These are phyloP conservation scores for Backusella australiensis DNA, from an alignment of 192 early-diverging fungal species.

Conservation along the genomic window DNA sequence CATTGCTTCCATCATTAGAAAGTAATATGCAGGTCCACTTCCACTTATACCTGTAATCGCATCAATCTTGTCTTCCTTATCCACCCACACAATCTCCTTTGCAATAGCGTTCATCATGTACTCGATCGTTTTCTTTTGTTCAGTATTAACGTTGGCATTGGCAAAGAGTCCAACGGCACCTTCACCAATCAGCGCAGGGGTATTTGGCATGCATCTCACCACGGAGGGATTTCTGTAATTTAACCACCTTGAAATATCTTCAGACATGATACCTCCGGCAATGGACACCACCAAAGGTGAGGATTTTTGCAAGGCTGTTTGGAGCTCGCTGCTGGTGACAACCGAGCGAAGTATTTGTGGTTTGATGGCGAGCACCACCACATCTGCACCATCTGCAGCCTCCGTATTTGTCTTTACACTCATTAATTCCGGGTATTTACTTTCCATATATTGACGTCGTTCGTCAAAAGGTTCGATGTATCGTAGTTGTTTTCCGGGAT, in stretches of 20 bases:
- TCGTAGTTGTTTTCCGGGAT: slow-evolving; percentile 59
- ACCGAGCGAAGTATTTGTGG: slow-evolving; percentile 85
- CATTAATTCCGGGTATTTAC: slow-evolving; percentile 57
- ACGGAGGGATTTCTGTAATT: slow-evolving; percentile 32
- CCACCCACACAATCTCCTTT: slow-evolving; percentile 80
- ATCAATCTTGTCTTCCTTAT: slow-evolving; percentile 72
- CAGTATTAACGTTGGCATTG: slow-evolving; percentile 48
- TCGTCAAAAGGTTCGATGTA: slow-evolving; percentile 79
- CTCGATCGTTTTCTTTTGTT: slow-evolving; percentile 66
- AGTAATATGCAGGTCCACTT: slow-evolving; percentile 94
- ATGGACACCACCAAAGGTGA: slow-evolving; percentile 83
- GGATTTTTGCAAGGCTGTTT: slow-evolving; percentile 39
- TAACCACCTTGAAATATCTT: slow-evolving; percentile 78
- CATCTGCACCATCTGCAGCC: slow-evolving; percentile 61
- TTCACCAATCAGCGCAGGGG: slow-evolving; percentile 82
- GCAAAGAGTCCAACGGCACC: slow-evolving; percentile 89
- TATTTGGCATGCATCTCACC: slow-evolving; percentile 93
- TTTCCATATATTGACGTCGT: slow-evolving; percentile 60
- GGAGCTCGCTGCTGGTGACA: slow-evolving; percentile 53
- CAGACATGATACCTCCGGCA: slow-evolving; percentile 79
- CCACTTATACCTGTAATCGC: slow-evolving; percentile 85
- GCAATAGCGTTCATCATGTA: slow-evolving; percentile 74
- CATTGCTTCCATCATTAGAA: slow-evolving; percentile 88
- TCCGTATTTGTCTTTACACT: slow-evolving; percentile 59
- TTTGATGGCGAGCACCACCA: slow-evolving; percentile 90